phyloP scores from a whole-genome alignment of 208 protist genomes.

The Wallacemonas sp. region DNA sequence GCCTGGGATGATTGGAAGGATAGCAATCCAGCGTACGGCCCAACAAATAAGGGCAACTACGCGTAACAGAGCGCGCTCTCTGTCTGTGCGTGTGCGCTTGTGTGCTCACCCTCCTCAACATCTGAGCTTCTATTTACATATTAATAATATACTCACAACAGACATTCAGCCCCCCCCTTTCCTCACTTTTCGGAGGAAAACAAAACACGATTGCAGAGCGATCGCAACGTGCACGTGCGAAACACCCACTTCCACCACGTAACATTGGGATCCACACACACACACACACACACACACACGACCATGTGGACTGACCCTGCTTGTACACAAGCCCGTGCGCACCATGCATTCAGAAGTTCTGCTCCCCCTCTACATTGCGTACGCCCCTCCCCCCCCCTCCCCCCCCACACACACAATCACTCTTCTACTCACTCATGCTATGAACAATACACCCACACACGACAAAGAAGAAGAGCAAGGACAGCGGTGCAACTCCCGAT shows the following conservation, averaged over 20 bases:
- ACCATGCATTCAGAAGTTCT: no score
- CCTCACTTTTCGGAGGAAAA: background rate
- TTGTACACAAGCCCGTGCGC: no score
- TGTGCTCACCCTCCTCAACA: no score
- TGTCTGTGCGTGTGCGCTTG: background rate
- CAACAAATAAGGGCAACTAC: constrained; percentile 86
- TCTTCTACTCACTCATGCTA: no score
- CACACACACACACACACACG: constrained; percentile 8
- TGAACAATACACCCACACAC: no score
- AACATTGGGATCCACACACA: background rate
- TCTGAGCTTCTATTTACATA: constrained; percentile 8
- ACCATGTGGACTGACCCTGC: no score
- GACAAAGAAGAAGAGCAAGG: no score
- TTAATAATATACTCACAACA: background rate
- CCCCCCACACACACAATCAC: no score
- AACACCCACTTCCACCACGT: background rate
- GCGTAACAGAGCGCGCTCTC: constrained; percentile 32
- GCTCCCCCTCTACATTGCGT: no score
- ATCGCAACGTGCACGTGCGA: background rate
- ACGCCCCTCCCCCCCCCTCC: no score
- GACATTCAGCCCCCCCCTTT: background rate
- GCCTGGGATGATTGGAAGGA: constrained; percentile 85
- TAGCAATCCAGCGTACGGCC: constrained; percentile 73
- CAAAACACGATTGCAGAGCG: no score
- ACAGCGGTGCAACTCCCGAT: no score